Percentiles rank a stretch among this genome's conserved stretches.
phyloP scores from a whole-genome alignment of 1,284 basidiomycete species.

The Malassezia brasiliensis region DNA sequence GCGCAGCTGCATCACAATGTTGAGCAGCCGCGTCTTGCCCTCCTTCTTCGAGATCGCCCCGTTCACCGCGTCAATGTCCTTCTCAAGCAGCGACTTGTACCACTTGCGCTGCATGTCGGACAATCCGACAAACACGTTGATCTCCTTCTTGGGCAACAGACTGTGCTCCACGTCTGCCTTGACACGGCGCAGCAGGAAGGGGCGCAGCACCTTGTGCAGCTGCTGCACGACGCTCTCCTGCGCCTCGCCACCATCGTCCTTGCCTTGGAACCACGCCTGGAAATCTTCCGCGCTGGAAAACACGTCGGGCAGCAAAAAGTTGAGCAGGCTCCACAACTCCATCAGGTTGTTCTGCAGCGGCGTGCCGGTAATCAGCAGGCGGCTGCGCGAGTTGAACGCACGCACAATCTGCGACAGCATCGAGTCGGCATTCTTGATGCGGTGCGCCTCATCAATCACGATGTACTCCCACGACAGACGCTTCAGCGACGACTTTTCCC shows the following conservation, averaged over 20 bases:
- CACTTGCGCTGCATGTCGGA: constrained; percentile 98
- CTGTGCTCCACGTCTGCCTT: constrained; percentile 97
- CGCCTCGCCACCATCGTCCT: constrained; percentile 56
- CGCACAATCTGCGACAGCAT: constrained; percentile 92
- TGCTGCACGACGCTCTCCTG: constrained; percentile 80
- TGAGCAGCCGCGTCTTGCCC: constrained; percentile 92
- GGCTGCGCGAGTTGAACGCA: constrained; percentile 74
- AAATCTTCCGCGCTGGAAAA: constrained; percentile 55
- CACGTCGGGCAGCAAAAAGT: constrained; percentile 58
- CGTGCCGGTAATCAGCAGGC: constrained; percentile 91
- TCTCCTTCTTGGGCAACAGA: constrained; percentile 93
- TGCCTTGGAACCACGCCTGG: constrained; percentile 64
- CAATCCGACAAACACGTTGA: constrained; percentile 95
- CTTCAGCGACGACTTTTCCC: constrained; percentile 81
- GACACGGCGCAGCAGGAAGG: constrained; percentile 86
- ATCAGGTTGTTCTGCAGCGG: constrained; percentile 96
- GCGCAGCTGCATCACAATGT: constrained; percentile 95
- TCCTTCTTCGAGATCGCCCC: constrained; percentile 67
- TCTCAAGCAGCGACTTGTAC: constrained; percentile 69
- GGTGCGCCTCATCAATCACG: constrained; percentile 95
- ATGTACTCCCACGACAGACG: constrained; percentile 98
- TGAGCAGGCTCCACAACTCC: constrained; percentile 88
- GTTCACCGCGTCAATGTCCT: constrained; percentile 98
- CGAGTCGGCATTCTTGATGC: constrained; percentile 98
- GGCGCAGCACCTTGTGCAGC: constrained; percentile 88